Evolutionary conservation across 2,329 filamentous ascomycete species (phyloP), one percentile per base, ranked within the genome.

Genomic region (Pezicula neosporulosa): DNA sequence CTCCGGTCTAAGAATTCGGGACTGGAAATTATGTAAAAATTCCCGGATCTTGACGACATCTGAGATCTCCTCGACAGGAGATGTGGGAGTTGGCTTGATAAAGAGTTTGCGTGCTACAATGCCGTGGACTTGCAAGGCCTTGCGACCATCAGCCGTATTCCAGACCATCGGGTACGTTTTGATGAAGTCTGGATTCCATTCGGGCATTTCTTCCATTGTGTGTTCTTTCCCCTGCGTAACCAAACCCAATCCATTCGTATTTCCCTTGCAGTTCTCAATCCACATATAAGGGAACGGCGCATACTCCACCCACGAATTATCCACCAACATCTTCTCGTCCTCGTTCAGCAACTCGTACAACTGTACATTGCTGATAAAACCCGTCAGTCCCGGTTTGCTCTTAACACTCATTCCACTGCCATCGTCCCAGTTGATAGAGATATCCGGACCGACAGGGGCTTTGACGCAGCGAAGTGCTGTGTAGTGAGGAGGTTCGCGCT

Each of bases 151-250:
- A 0, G 74, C 72, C 49, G 75, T 76, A 9, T 72, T 63, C 73
- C 73, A 75, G 1, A 75, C 72, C 67, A 75, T 71, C 1, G 74
- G 73, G 56, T 76, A 75, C 50, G 60, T 61, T 58, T 75, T 73
- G 41, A 73, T 50, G 21, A 64, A 61, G 3, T 58, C 60, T 16
- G 61, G 61, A 35, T 72, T 66, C 51, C 67, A 72, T 13, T 63
- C 63, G 1, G 63, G 64, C 12, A 74, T 62, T 16, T 72, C 67
- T 41, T 70, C 68, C 4, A 72, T 56, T 1, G 53, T 59, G 54
- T 68, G 64, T 53, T 74, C 72, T 45, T 66, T 66, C 9, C 70
- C 70, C 56, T 73, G 60, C 19, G n/a, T 9, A 21, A 16, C 68
- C 2, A 76, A 53, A 1, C 71, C 71, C 1, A 76, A 62, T 1